Base-by-base conservation (phyloP, 257 asterid species). In the Rehmannia glutinosa region DNA sequence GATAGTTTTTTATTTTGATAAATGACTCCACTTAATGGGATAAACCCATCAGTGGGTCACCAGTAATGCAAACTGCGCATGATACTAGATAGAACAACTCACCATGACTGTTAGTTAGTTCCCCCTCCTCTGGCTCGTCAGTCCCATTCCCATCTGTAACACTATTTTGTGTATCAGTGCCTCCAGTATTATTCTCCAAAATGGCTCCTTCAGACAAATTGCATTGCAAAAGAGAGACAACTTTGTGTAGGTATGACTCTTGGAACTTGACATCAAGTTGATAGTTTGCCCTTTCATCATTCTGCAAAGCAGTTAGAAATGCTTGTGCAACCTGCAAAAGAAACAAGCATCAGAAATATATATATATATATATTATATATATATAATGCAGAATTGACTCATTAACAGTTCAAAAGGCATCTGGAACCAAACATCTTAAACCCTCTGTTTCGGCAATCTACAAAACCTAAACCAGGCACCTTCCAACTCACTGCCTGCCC, bases 191-290 rank as follows among this genome's bases (percentile, higher is more conserved):
- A 77, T 72, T 78, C 69, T 80, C 95, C 72, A 82, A 77, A 73
- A 86, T 82, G 59, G 92, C 95, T 70, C 99, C 99, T 84, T 94
- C 99, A 6, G 92, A 78, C 71, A 94, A 72, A 64, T 94, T 81
- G 74, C 99, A 94, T 71, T 94, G 96, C 83, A 94, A 77, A 69
- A 94, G 96, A 68, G 85, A 76, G 74, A 91, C 99, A 77, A 91
- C 95, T 84, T 87, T 85, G 39, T 74, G 80, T 27, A 94, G 79
- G 80, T 94, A 90, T 27, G 87, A 90, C 77, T 94, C 99, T 85
- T 94, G 99, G 80, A 94, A 94, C 88, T 94, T 94, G 79, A 91
- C 93, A 75, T 94, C 99, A 59, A 91, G 96, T 72, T 94, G 97
- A 79, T 85, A 83, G 73, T 87, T 94, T 52, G 91, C 96, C 82